Evolutionary conservation across 2,329 filamentous ascomycete genomes (phyloP).

Genomic region (Passalora sequoiae): DNA sequence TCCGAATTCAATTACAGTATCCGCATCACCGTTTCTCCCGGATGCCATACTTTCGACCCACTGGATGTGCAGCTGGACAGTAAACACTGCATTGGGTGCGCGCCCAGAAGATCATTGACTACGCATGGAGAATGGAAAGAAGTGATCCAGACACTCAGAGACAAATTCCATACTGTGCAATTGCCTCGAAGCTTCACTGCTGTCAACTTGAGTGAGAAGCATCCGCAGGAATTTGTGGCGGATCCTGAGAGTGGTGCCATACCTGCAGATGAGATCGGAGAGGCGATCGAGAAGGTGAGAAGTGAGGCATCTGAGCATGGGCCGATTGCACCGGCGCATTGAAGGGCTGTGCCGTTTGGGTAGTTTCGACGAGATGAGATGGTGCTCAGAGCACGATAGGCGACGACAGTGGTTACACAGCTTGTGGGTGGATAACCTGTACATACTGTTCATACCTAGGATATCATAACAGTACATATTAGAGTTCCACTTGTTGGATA

Average conservation of each 20-base stretch:
- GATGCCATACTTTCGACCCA: conserved; percentile 93
- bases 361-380: no score
- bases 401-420: no score
- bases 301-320: conserved; percentile 28
- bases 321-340: conserved; percentile 28
- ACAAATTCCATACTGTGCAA: conserved; percentile 78
- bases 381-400: no score
- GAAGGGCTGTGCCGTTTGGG: no score
- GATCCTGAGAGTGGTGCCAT: conserved; percentile 4
- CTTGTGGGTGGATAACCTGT: no score
- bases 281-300: conserved; percentile 37
- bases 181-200: conserved; percentile 49
- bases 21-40: conserved; percentile 89
- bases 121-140: conserved; percentile 92
- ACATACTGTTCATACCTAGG: no score
- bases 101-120: conserved; percentile 82
- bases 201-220: conserved; percentile 47
- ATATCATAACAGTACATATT: no score
- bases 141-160: conserved; percentile 89
- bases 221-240: conserved; percentile 40
- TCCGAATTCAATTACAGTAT: conserved; percentile 80
- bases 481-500: no score
- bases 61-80: conserved; percentile 94
- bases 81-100: conserved; percentile 91
- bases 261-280: conserved; percentile 13